phyloP scores from a whole-genome alignment of 495 filamentous ascomycete genomes.

The Podospora bellae-mahoneyi region DNA sequence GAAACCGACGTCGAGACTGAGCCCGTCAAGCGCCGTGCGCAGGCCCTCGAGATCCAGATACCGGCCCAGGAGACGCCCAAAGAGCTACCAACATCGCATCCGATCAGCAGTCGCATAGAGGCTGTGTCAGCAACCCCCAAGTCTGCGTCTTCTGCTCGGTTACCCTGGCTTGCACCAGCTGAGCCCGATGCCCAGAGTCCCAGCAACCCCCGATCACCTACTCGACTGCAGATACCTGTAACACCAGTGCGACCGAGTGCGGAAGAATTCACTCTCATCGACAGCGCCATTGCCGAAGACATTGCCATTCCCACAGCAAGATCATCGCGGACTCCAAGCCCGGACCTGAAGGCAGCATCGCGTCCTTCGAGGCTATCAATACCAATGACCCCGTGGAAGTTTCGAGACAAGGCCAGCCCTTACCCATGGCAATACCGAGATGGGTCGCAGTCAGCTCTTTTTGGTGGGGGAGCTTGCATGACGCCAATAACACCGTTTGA shows the following conservation, averaged over 20 bases:
- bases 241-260: conserved; percentile 12
- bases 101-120: background rate
- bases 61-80: background rate
- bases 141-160: conserved; percentile 9
- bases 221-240: conserved; percentile 9
- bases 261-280: conserved; percentile 13
- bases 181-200: background rate
- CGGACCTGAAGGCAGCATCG: background rate
- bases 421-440: conserved; percentile 21
- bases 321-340: background rate
- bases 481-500: conserved; percentile 34
- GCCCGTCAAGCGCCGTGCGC: background rate
- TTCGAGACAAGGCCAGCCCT: conserved; percentile 22
- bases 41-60: background rate
- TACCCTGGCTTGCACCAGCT: conserved; percentile 19
- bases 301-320: conserved; percentile 20
- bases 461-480: conserved; percentile 26
- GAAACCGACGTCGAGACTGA: background rate
- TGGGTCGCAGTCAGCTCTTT: conserved; percentile 21
- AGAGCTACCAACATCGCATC: background rate
- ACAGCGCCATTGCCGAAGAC: conserved; percentile 26
- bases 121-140: background rate
- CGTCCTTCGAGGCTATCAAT: conserved; percentile 16
- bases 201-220: conserved; percentile 8
- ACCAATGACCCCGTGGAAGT: conserved; percentile 25